Base-by-base conservation (phyloP, 2,329 filamentous ascomycete genomes). In the Chrysoporthe austroafricana region DNA sequence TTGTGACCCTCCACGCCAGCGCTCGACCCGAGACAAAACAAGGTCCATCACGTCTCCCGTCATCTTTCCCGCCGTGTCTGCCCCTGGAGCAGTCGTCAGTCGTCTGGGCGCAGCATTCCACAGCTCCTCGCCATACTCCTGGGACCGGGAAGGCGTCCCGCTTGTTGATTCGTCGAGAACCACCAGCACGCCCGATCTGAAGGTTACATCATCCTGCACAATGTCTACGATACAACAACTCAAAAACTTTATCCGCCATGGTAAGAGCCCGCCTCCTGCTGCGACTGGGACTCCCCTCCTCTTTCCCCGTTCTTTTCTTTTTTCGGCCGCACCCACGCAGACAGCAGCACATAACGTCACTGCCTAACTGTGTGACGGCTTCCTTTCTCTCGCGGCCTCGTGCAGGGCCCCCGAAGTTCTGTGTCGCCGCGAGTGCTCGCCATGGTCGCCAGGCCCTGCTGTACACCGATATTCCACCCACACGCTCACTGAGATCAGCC, bases 201-300 rank as follows among this genome's bases (percentile, higher is more conserved):
- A 52, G 58, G 58, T 67, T 64, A 67, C 61, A 67, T 67, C 64
- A 64, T 66, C 68, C 44, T 66, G 43, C 65, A 69, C 67, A 66
- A 89, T 89, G 87, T 89, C 87, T 75, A 88, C 87, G 73, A 97
- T 97, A 83, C 95, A 97, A 83, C 96, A 96, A 78, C 88, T 97
- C 75, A 97, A 98, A 83, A 97, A 97, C 81, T 96, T 98, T 81
- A 96, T 98, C 81, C 92, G 95, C 73, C 95, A 97, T 85, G 95
- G 87, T 89, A 82, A 64, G 63, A 48, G 26, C 48, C 34, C 43
- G 18, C 44, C n/a, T 66, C 58, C 21, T 66, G 56, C 52, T 68
- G 64, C 43, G 62, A 26, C 26, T 26, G 26, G 26, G 46, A 39
- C 65, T 64, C 48, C 42, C 26, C 50, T 39, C 62, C 54, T 7